These are phyloP conservation scores for Scleroderma bovista DNA, from an alignment of 768 basidiomycete species.

Conservation along the genomic window DNA sequence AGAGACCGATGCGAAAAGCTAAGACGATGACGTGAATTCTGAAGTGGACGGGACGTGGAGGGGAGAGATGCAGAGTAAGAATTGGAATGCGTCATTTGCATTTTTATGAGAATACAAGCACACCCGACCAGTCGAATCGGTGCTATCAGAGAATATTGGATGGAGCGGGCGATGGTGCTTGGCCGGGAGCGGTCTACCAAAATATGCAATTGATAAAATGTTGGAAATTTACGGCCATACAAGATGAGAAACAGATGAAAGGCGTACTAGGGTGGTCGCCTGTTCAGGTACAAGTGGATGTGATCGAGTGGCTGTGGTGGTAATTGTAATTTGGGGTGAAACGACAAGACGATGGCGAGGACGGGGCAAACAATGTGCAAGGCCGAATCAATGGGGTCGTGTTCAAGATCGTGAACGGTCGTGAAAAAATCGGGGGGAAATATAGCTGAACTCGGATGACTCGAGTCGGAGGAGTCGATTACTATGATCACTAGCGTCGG, in stretches of 20 bases:
- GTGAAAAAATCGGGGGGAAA: constrained; percentile 13
- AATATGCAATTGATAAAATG: constrained; percentile 30
- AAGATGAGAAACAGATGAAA: constrained; percentile 20
- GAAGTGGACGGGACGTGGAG: constrained; percentile 12
- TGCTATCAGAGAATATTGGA: constrained; percentile 16
- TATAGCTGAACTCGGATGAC: too few species aligned
- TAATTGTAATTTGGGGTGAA: constrained; percentile 24
- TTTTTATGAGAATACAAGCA: constrained; percentile 22
- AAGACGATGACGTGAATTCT: constrained; percentile 8
- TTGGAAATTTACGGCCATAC: constrained; percentile 33
- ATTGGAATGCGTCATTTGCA: constrained; percentile 19
- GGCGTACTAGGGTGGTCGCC: constrained; percentile 26
- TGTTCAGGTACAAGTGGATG: constrained; percentile 25
- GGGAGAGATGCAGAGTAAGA: constrained; percentile 17
- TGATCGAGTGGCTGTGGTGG: constrained; percentile 31
- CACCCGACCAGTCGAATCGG: constrained; percentile 6
- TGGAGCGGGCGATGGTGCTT: constrained; percentile 18
- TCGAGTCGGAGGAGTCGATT: too few species aligned
- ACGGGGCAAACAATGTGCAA: too few species aligned
- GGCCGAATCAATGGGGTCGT: too few species aligned
- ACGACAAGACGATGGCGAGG: constrained; percentile 11
- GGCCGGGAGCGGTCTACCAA: constrained; percentile 27
- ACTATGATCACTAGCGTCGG: not conserved
- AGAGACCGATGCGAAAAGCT: constrained; percentile 5
- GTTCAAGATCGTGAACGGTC: constrained; percentile 23